Conservation (phyloP, 148 eudicot genomes). For the Polygonum aviculare region DNA sequence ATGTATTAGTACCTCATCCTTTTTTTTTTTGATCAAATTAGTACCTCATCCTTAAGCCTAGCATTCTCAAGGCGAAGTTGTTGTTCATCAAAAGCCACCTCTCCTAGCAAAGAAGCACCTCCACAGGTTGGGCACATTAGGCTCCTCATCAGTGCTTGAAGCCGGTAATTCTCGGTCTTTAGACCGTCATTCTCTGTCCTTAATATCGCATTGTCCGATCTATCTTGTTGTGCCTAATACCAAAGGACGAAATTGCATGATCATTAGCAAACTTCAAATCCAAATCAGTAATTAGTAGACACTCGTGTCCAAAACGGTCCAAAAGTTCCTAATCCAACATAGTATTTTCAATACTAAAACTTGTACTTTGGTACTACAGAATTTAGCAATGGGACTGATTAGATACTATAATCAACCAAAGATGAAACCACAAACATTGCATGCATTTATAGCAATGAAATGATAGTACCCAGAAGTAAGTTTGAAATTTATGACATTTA, state of each 20-base stretch:
- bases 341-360: neutral
- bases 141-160: conserved; percentile 10
- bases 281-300: neutral
- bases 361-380: neutral
- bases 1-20: neutral
- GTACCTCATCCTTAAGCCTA: conserved; percentile 11
- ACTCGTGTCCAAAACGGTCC: neutral
- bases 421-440: neutral
- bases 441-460: conserved; percentile 5
- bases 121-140: conserved; percentile 14
- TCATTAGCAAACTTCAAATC: neutral
- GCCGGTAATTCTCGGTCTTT: conserved; percentile 8
- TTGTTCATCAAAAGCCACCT: conserved; percentile 12
- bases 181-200: conserved; percentile 10
- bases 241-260: neutral
- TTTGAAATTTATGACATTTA: neutral
- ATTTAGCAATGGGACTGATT: neutral
- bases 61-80: conserved; percentile 3
- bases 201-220: conserved; percentile 6
- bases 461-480: conserved; percentile 2
- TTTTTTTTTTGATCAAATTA: no score
- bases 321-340: neutral
- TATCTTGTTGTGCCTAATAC: conserved; percentile 12
- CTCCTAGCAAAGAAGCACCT: conserved; percentile 6
- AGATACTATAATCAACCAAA: neutral